Evolutionary conservation across 352 stramenopile species (phyloP).

Genomic region (Phytopythium vexans): DNA sequence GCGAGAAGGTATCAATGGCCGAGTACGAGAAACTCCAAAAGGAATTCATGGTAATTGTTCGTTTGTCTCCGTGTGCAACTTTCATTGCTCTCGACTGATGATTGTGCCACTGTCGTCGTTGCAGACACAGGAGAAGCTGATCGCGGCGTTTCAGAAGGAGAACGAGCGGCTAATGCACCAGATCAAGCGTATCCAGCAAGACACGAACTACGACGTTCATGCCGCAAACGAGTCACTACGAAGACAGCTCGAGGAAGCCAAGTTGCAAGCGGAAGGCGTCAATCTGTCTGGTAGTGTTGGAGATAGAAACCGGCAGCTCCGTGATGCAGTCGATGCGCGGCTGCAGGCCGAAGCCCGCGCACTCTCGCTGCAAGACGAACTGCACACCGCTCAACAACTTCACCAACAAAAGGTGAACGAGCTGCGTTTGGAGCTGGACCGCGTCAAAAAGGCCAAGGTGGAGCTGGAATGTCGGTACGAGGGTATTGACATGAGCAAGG

Average conservation of each 20-base stretch:
- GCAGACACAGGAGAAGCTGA: slow-evolving; percentile 72
- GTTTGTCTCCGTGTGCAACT: neutral
- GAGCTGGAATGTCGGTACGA: slow-evolving; percentile 79
- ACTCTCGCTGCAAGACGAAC: slow-evolving; percentile 55
- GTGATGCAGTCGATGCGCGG: slow-evolving; percentile 55
- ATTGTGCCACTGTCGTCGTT: neutral
- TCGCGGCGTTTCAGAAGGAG: slow-evolving; percentile 77
- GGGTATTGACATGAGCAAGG: slow-evolving; percentile 58
- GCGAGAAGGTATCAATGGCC: slow-evolving; percentile 4
- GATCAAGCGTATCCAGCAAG: slow-evolving; percentile 57
- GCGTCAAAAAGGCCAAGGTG: slow-evolving; percentile 76
- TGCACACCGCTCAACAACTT: slow-evolving; percentile 23
- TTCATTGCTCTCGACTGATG: neutral
- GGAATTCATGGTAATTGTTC: slow-evolving; percentile 41
- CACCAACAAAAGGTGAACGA: slow-evolving; percentile 64
- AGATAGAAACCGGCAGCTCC: slow-evolving; percentile 40
- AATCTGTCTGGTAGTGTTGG: slow-evolving; percentile 6
- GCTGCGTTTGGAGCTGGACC: slow-evolving; percentile 65
- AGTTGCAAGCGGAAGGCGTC: slow-evolving; percentile 21
- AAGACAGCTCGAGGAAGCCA: slow-evolving; percentile 39
- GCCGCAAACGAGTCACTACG: slow-evolving; percentile 69
- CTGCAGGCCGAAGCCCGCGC: slow-evolving; percentile 56
- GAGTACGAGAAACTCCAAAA: slow-evolving; percentile 36
- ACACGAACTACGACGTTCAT: slow-evolving; percentile 68
- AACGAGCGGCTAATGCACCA: slow-evolving; percentile 84